phyloP scores from a whole-genome alignment of 306 rosid genomes.

The Sindora glabra region DNA sequence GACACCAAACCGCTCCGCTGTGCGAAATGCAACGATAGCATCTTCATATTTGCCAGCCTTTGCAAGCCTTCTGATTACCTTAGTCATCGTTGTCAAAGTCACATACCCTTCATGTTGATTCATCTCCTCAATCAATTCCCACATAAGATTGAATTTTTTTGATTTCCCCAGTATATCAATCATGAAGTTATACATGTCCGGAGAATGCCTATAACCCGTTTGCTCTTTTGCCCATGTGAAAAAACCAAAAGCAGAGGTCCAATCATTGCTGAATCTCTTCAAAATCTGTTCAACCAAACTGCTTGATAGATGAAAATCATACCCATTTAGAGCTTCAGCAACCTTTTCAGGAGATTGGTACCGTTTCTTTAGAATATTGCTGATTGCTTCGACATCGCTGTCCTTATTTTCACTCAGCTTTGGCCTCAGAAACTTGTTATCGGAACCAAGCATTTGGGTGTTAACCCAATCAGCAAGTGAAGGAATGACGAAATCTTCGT shows the following conservation, averaged over 20 bases:
- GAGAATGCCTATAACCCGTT: conserved; percentile 56
- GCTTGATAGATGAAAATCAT: conserved; percentile 23
- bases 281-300: conserved; percentile 44
- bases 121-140: conserved; percentile 74
- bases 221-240: conserved; percentile 74
- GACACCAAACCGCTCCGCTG: conserved; percentile 37
- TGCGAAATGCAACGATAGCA: conserved; percentile 50
- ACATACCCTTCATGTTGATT: conserved; percentile 27
- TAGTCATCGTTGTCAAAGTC: conserved; percentile 50
- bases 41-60: conserved; percentile 37
- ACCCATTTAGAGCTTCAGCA: conserved; percentile 34
- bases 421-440: conserved; percentile 4
- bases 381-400: conserved; percentile 30
- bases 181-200: conserved; percentile 42
- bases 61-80: conserved; percentile 55
- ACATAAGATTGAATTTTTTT: conserved; percentile 37
- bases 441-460: conserved; percentile 16
- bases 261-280: conserved; percentile 54
- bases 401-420: neutral
- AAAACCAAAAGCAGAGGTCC: conserved; percentile 60
- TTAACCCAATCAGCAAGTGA: conserved; percentile 73
- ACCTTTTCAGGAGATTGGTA: conserved; percentile 38
- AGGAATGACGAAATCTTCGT: conserved; percentile 71
- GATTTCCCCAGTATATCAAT: conserved; percentile 59
- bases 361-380: conserved; percentile 34